phyloP scores from a whole-genome alignment of 1,284 basidiomycete species.

The Ceratobasidium sp. region DNA sequence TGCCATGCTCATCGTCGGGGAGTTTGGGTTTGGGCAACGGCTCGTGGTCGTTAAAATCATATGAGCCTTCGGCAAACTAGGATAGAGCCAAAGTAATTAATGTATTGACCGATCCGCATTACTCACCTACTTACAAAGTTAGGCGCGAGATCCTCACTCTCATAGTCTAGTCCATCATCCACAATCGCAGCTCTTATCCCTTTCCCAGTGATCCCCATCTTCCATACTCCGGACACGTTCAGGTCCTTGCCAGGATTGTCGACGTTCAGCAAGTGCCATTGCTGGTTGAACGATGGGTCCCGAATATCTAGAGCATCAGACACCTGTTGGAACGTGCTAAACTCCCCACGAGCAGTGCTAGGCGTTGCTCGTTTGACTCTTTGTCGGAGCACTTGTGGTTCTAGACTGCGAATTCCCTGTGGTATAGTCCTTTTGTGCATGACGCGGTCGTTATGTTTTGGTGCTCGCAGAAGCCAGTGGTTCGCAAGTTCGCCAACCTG shows the following conservation, averaged over 20 bases:
- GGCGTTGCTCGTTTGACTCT: conserved; percentile 63
- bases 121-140: conserved; percentile 81
- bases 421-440: conserved; percentile 54
- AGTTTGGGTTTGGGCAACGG: conserved; percentile 87
- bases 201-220: conserved; percentile 83
- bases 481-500: conserved; percentile 83
- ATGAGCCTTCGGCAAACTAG: conserved; percentile 87
- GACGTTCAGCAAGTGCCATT: conserved; percentile 93
- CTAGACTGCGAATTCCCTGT: conserved; percentile 63
- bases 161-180: conserved; percentile 95
- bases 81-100: not conserved
- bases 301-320: conserved; percentile 71
- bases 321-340: conserved; percentile 56
- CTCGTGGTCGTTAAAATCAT: conserved; percentile 96
- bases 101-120: too few species aligned
- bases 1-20: conserved; percentile 96
- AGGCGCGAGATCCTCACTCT: conserved; percentile 81
- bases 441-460: conserved; percentile 50
- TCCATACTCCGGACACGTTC: conserved; percentile 61
- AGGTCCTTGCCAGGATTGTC: conserved; percentile 63
- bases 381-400: conserved; percentile 65
- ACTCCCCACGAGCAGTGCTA: conserved; percentile 45
- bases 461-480: conserved; percentile 81
- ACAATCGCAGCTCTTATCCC: conserved; percentile 90
- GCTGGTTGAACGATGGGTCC: conserved; percentile 87